phyloP scores from a whole-genome alignment of 352 stramenopile genomes.

The Pythium rhizo-oryzae region DNA sequence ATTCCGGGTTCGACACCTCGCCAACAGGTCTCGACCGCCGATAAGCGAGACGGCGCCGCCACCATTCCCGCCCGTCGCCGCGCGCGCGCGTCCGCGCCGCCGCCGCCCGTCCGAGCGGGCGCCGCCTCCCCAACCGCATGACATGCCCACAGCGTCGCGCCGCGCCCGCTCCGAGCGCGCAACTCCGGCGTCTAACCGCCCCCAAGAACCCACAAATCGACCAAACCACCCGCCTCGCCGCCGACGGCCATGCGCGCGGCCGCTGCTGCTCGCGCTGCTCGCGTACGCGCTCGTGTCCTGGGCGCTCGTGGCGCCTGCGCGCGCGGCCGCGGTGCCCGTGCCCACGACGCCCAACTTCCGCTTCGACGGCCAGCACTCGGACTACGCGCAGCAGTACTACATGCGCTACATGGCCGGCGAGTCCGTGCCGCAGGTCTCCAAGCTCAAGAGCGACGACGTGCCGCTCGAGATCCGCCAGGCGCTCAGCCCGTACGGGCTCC shows the following conservation, averaged over 20 bases:
- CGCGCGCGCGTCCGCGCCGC: not conserved
- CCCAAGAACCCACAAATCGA: not conserved
- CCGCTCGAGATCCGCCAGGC: constrained; percentile 34
- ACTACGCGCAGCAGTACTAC: constrained; percentile 76
- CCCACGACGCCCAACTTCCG: constrained; percentile 48
- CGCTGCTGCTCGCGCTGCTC: not conserved
- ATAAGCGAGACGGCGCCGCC: constrained; percentile 3
- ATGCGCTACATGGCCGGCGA: constrained; percentile 43
- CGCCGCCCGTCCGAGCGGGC: not conserved
- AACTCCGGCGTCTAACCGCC: not conserved
- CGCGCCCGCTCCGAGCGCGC: not conserved
- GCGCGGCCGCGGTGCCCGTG: constrained; percentile 23
- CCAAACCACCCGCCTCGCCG: not conserved
- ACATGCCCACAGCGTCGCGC: constrained; percentile 6
- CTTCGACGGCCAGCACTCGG: constrained; percentile 61
- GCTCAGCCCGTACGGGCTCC: constrained; percentile 42
- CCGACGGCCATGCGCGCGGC: not conserved
- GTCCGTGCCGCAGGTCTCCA: constrained; percentile 32
- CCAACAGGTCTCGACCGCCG: constrained; percentile 5
- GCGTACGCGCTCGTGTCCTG: not conserved
- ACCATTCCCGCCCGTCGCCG: not conserved
- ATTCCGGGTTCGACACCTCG: constrained; percentile 5
- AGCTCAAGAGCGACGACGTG: constrained; percentile 30
- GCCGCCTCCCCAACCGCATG: constrained; percentile 10
- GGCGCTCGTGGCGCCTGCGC: not conserved